Conservation (phyloP, 1,139 yeast genomes). For the Diutina neorugosa region DNA sequence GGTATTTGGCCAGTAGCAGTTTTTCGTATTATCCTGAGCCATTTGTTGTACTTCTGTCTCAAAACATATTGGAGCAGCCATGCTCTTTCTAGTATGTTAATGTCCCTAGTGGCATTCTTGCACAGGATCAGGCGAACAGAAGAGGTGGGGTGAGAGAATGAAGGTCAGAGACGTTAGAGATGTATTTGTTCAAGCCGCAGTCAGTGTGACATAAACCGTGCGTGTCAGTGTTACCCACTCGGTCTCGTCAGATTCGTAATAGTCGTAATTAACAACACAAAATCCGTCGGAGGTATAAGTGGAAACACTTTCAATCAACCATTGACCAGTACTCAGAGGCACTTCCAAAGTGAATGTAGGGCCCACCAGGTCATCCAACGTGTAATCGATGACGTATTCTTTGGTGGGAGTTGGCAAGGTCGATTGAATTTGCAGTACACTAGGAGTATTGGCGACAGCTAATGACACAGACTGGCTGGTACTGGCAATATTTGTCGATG, state of each 20-base stretch:
- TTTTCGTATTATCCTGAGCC: neutral
- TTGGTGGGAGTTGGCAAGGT: neutral
- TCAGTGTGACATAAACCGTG: neutral
- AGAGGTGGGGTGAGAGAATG: constrained; percentile 2
- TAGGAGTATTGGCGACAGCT: neutral
- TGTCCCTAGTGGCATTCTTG: constrained; percentile 3
- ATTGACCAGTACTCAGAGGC: neutral
- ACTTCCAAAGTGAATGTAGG: neutral
- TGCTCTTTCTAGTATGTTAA: neutral
- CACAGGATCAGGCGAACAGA: constrained; percentile 3
- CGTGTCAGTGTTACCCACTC: neutral
- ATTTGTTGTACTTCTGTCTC: neutral
- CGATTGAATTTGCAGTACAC: neutral
- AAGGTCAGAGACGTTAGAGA: constrained; percentile 2
- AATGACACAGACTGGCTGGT: neutral
- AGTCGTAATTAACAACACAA: constrained; percentile 1
- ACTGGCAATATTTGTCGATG: neutral
- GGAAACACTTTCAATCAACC: constrained; percentile 3
- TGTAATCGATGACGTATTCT: neutral
- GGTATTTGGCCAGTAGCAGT: neutral
- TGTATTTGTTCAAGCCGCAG: neutral
- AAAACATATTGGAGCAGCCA: neutral
- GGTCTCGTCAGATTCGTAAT: neutral
- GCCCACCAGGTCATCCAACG: constrained; percentile 2
- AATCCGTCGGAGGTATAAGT: neutral